Conservation (phyloP, 192 early-diverging fungal genomes). For the Glomus cerebriforme region DNA sequence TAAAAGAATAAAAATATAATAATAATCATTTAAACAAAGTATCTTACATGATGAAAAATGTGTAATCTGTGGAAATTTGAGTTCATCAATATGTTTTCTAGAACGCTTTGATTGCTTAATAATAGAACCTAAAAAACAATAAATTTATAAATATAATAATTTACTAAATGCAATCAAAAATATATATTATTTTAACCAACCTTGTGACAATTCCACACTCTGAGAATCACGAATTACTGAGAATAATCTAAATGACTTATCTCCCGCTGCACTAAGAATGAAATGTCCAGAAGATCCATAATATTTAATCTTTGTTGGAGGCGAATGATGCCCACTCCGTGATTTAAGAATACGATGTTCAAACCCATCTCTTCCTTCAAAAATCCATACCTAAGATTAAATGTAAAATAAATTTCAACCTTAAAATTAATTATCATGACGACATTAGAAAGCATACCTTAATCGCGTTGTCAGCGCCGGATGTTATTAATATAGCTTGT, state of each 20-base stretch:
- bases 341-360: constrained; percentile 79
- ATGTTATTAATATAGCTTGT: constrained; percentile 86
- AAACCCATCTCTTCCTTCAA: constrained; percentile 79
- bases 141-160: neutral
- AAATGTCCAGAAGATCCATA: constrained; percentile 71
- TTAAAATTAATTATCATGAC: neutral
- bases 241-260: constrained; percentile 81
- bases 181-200: constrained; percentile 2
- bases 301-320: constrained; percentile 80
- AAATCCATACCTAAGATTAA: constrained; percentile 83
- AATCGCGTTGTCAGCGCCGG: constrained; percentile 88
- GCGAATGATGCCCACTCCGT: constrained; percentile 82
- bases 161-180: neutral
- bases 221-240: constrained; percentile 84
- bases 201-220: constrained; percentile 86
- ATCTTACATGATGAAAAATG: neutral
- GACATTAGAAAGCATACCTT: constrained; percentile 51
- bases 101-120: neutral
- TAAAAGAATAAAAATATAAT: neutral
- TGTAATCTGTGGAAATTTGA: constrained; percentile 10
- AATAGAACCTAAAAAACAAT: neutral
- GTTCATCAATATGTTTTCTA: neutral
- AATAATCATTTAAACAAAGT: neutral
- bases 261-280: constrained; percentile 82
- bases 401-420: neutral